Base-by-base conservation (phyloP, 2,329 filamentous ascomycete genomes). In the Fusarium pininemorale region DNA sequence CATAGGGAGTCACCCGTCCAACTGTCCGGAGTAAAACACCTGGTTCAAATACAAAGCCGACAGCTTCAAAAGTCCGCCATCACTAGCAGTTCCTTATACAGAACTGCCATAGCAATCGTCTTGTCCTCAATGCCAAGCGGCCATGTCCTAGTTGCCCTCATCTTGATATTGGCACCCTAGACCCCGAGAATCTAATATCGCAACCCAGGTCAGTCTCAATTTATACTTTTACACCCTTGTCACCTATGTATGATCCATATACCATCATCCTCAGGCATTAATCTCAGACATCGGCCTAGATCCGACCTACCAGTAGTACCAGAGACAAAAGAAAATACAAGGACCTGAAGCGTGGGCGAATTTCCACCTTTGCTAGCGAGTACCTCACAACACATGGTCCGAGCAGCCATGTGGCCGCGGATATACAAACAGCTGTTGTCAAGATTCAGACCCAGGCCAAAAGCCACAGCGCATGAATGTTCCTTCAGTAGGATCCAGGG, bases 391-490 rank as follows among this genome's bases (percentile, higher is more conserved):
- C 47, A 47, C 26, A 58, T 71, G 57, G 61, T 48, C 70, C 39
- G 28, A 74, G 70, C 61, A 67, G 66, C 70, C 61, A 74, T 74
- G 70, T 74, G 61, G 70, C 41, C 59, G 30, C 16, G 24, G 48
- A 51, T 44, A 26, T 47, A 44, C 48, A 20, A 13, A 32, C 38
- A 67, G 22, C 24, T 30, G 28, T 37, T 28, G 37, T 41, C 66
- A 56, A 51, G 16, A 14, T 35, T 51, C 28, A 45, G 39, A 51
- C 38, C 30, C 32, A 44, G 26, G n/a, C 16, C 26, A 50, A 48
- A 50, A 50, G 24, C 16, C 24, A 58, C 20, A 47, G 39, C n/a
- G 14, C 24, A n/a, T 58, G 32, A 24, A 28, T 50, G 32, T 28
- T 51, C 53, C 39, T 69, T 35, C 35, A 47, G 22, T 45, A 53